Percentiles rank a stretch among this genome's conserved stretches.
Evolutionary conservation across 257 asterid species (phyloP).

Genomic region (Solanum lycopersicoides): DNA sequence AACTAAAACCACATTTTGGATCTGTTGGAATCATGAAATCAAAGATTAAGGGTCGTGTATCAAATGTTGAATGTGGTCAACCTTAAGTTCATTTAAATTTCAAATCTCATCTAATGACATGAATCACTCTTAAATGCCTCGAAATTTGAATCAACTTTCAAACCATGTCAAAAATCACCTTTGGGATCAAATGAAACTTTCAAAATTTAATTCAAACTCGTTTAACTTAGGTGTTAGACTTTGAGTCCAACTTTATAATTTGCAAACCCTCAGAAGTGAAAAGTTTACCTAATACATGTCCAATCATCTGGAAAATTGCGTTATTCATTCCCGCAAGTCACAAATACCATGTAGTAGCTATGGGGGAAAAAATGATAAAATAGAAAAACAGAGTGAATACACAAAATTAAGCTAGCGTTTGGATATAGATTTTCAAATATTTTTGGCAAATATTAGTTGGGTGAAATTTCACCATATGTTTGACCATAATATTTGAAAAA

Average conservation of each 20-base stretch:
- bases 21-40: neutral
- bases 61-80: neutral
- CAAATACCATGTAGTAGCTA: neutral
- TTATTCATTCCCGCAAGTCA: neutral
- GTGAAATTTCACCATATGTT: too few species aligned
- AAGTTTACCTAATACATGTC: neutral
- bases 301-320: neutral
- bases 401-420: neutral
- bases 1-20: neutral
- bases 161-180: neutral
- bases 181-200: neutral
- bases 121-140: neutral
- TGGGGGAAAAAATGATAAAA: neutral
- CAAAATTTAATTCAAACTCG: neutral
- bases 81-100: neutral
- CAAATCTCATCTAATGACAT: neutral
- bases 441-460: too few species aligned
- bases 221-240: neutral
- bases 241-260: neutral
- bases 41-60: neutral
- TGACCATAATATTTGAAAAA: too few species aligned
- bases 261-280: neutral
- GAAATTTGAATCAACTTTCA: neutral
- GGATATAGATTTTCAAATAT: too few species aligned
- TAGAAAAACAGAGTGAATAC: neutral